Evolutionary conservation across 345 rosid genomes (phyloP), one percentile per base, ranked within the genome.

Genomic region (Aurinia saxatilis): DNA sequence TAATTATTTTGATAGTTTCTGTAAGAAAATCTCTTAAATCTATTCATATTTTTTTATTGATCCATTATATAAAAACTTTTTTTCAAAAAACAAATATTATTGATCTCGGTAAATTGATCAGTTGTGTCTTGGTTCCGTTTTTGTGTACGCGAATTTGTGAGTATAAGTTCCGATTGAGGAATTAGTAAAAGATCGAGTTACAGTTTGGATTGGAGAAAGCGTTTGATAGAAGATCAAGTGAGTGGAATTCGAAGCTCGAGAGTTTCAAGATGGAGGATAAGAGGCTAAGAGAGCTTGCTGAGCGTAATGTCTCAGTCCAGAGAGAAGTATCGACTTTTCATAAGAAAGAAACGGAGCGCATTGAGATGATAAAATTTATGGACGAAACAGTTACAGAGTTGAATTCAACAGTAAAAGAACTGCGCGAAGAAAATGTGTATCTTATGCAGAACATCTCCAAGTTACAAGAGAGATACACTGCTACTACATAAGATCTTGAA

Each of bases 261-360:
- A 87, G 75, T 50, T 76, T 81, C 39, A 85, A 79, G 34, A 38
- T 45, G 21, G 99, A 93, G 74, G 99, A 93, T 79, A 82, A 81
- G 75, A 84, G 95, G 80, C 85, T 93, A 30, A 92, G 97, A 8
- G 96, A 93, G 79, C 87, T 93, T 16, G 96, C 99, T 9, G 99
- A 93, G 73, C 91, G 87, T 31, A 93, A 93, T 50, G 99, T 93
- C 64, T 80, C 95, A 5, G 88, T 93, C 52, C 99, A 93, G 76
- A 82, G 90, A 74, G 88, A 90, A 72, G 82, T 86, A 14, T 75
- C 92, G 41, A 77, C 79, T 36, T 78, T 87, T 17, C 84, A 73
- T 63, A 92, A 84, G 65, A 82, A 80, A 69, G 97, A 93, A 74
- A 62, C 79, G 2, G 95, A 87, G 72, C 82, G 65, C 60, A 80